Base-by-base conservation (phyloP, 306 rosid species). In the Glycine tomentella region DNA sequence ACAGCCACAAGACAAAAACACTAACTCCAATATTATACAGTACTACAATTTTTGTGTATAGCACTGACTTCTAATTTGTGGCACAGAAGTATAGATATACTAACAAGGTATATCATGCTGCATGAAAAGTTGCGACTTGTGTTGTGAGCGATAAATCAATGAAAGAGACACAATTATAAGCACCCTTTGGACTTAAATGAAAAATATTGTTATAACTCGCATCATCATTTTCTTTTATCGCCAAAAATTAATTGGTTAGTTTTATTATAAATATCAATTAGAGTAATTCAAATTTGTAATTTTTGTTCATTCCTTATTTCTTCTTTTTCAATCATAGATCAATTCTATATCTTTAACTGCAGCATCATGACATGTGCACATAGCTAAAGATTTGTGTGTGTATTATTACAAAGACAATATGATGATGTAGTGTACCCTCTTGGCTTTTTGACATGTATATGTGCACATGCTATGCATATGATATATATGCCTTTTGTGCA, bases 341-440 rank as follows among this genome's bases (percentile, higher is more conserved):
- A 1, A 25, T 25, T 1, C 1, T 25, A 25, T 25, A 63, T 38
- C 16, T 2, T 46, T 72, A 16, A 63, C 42, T 17, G 64, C 61
- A 6, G 61, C 36, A 83, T 72, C 72, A 73, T 73, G 83, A 48
- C 80, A 83, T 73, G 76, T 78, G 75, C 65, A 48, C 3, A 62
- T 42, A 10, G 57, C 64, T 62, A 61, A 83, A 83, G 75, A 71
- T 25, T 64, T 77, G n/a, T n/a, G 62, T 59, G 25, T 9, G 36
- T 78, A 79, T 62, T 44, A 44, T 74, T 67, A 65, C 69, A 49
- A 68, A 67, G 55, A 57, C 74, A 78, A 83, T 25, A 25, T 83
- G 50, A 72, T 72, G 20, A 16, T 17, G 33, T 40, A n/a, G 59
- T 48, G 16, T 75, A 66, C 34, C 15, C 15, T 75, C 61, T 49